phyloP scores from a whole-genome alignment of 2,329 filamentous ascomycete genomes.

The Talaromyces piceae region DNA sequence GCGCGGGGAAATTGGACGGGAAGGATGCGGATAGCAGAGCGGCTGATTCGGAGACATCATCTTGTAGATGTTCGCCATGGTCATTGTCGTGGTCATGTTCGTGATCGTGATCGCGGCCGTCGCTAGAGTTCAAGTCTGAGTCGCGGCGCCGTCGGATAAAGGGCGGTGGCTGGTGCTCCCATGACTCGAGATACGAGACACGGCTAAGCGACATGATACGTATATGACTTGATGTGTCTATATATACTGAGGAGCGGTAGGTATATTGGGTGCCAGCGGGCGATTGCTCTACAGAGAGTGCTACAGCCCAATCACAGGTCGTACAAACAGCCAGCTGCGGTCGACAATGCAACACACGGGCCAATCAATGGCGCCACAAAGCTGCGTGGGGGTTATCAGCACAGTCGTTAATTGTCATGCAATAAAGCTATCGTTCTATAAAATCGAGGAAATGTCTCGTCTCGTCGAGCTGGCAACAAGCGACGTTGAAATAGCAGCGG shows the following conservation, averaged over 20 bases:
- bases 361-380: too few relatives aligned
- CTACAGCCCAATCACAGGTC: too few relatives aligned
- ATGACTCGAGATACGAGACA: constrained; percentile 38
- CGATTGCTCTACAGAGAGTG: too few relatives aligned
- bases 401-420: too few relatives aligned
- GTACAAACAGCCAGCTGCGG: too few relatives aligned
- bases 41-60: constrained; percentile 18
- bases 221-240: too few relatives aligned
- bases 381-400: too few relatives aligned
- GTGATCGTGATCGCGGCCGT: constrained; percentile 12
- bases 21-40: constrained; percentile 28
- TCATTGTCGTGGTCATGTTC: background rate
- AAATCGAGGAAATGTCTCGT: background rate
- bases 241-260: too few relatives aligned
- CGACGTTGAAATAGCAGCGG: background rate
- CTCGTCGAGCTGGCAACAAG: background rate
- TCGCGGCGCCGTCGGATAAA: constrained; percentile 18
- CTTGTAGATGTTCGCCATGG: background rate
- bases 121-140: constrained; percentile 18
- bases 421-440: too few relatives aligned
- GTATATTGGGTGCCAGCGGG: too few relatives aligned
- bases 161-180: constrained; percentile 29
- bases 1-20: constrained; percentile 23
- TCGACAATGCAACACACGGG: too few relatives aligned
- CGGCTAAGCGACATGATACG: constrained; percentile 40